phyloP scores from a whole-genome alignment of 2,329 filamentous ascomycete genomes.

The Beauveria caledonica region DNA sequence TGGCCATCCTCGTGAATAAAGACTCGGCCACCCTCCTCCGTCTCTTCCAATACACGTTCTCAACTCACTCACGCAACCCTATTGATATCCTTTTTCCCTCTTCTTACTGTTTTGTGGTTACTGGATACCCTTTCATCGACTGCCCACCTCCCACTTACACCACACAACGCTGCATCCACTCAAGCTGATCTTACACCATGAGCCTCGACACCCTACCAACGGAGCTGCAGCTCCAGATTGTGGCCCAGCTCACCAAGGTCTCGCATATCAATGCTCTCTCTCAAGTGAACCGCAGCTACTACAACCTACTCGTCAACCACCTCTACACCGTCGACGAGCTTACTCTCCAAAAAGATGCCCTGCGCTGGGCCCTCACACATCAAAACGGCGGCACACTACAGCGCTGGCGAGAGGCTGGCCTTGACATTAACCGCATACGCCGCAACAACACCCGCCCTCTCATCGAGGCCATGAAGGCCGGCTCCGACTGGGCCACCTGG shows the following conservation, averaged over 20 bases:
- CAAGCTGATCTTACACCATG: background rate
- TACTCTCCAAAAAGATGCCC: conserved; percentile 7
- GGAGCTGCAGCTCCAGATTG: conserved; percentile 8
- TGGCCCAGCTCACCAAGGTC: conserved; percentile 1
- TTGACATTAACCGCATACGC: conserved; percentile 6
- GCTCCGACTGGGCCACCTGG: conserved; percentile 9
- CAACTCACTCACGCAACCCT: background rate
- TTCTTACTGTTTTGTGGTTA: background rate
- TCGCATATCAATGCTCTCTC: conserved; percentile 8
- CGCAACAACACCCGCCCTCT: conserved; percentile 5
- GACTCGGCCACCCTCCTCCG: conserved; percentile 1
- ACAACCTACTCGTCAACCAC: conserved; percentile 7
- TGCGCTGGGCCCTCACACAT: conserved; percentile 7
- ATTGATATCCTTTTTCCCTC: background rate
- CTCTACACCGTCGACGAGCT: conserved; percentile 10
- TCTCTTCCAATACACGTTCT: background rate
- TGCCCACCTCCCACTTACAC: background rate
- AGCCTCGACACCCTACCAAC: conserved; percentile 5
- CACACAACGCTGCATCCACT: background rate
- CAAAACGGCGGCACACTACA: conserved; percentile 6
- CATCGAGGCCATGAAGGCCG: conserved; percentile 7
- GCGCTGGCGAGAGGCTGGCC: conserved; percentile 6
- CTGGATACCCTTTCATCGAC: background rate
- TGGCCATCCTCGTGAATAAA: background rate
- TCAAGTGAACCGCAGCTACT: conserved; percentile 8